These are phyloP conservation scores for Trichosphaerium sp. DNA, from an alignment of 78 protist species.

Conservation along the genomic window DNA sequence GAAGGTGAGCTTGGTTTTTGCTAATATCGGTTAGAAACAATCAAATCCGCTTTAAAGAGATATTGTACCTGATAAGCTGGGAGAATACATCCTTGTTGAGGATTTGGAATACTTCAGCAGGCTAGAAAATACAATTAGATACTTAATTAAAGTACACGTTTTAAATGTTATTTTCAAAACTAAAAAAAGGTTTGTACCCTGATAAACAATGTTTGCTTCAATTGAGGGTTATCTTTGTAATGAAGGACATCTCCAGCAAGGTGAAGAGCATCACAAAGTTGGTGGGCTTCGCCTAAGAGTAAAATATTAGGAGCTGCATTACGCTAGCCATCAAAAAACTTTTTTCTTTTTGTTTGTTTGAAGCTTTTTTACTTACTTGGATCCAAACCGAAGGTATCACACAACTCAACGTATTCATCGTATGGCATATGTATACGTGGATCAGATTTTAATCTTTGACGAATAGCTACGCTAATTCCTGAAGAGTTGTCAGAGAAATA, in stretches of 20 bases:
- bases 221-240: constrained; percentile 13
- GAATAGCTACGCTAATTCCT: too few species aligned
- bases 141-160: constrained; percentile 2
- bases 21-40: too few species aligned
- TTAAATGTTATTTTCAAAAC: constrained; percentile 8
- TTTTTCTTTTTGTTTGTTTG: background rate
- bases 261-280: too few species aligned
- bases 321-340: background rate
- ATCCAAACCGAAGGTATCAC: constrained; percentile 14
- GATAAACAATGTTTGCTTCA: constrained; percentile 10
- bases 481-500: too few species aligned
- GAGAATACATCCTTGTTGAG: background rate
- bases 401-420: constrained; percentile 9
- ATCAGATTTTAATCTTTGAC: too few species aligned
- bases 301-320: too few species aligned
- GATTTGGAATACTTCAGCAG: constrained; percentile 19
- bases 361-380: constrained; percentile 12
- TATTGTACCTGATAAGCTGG: background rate
- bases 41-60: constrained; percentile 18
- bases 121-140: constrained; percentile 2
- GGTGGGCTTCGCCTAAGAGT: too few species aligned
- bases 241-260: background rate
- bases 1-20: too few species aligned
- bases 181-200: too few species aligned
- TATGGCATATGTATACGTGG: too few species aligned